Conservation (phyloP, 2,329 filamentous ascomycete species). For the Alternaria hordeiaustralica region DNA sequence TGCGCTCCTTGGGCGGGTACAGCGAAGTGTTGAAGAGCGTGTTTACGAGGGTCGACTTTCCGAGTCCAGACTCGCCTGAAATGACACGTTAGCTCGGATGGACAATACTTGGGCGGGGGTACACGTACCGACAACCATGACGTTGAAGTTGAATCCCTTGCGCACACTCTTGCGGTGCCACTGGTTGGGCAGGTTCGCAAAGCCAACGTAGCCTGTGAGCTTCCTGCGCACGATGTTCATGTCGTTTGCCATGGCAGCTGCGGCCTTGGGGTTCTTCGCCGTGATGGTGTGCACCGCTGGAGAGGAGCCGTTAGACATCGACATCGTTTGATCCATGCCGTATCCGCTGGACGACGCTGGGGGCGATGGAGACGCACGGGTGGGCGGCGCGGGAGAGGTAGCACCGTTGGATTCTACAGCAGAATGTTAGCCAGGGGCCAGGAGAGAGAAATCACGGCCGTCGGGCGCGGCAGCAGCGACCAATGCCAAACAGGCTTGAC, state of each 20-base stretch:
- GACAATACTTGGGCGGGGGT: background rate
- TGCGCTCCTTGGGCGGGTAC: constrained; percentile 98
- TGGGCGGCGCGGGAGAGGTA: constrained; percentile 49
- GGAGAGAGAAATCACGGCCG: constrained; percentile 10
- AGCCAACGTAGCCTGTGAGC: constrained; percentile 97
- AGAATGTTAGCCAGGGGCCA: constrained; percentile 34
- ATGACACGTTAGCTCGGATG: constrained; percentile 20
- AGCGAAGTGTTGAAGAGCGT: constrained; percentile 99
- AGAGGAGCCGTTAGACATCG: constrained; percentile 58
- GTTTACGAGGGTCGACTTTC: constrained; percentile 99
- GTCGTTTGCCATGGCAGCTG: constrained; percentile 57
- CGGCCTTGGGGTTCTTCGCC: constrained; percentile 68
- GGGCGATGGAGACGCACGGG: constrained; percentile 56
- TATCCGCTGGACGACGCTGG: constrained; percentile 59
- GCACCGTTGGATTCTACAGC: constrained; percentile 55
- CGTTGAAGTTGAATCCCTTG: constrained; percentile 99
- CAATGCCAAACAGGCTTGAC: constrained; percentile 18
- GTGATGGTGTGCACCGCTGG: constrained; percentile 64
- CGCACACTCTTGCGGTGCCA: constrained; percentile 99
- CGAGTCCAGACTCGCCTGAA: constrained; percentile 94
- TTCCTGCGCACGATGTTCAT: constrained; percentile 98
- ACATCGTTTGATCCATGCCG: constrained; percentile 64
- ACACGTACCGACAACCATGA: constrained; percentile 97
- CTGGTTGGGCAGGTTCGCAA: constrained; percentile 98
- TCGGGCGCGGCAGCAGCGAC: constrained; percentile 18